Base-by-base conservation (phyloP, 2,329 filamentous ascomycete species). In the Diaporthe amygdali region DNA sequence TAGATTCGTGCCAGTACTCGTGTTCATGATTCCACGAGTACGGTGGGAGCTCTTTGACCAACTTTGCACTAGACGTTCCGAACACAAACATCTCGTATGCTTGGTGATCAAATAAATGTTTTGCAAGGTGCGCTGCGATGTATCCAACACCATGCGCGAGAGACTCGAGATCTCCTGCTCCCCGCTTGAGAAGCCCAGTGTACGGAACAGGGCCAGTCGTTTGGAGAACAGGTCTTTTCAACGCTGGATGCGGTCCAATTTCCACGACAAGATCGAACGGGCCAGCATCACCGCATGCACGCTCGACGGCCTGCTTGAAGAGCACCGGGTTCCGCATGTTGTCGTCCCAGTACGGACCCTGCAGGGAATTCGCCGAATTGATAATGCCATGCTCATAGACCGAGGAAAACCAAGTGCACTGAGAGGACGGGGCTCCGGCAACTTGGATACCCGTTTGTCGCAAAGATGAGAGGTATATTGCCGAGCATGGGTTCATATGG, bases 141-240 rank as follows among this genome's bases (percentile, higher is more conserved):
- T 32, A 73, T 14, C 75, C 74, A 9, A 75, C 69, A 3, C 27
- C 73, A 14, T 72, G 47, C n/a, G 72, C 51, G 27, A 76, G 68
- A 0, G 70, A 63, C 20, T 73, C 72, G 1, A 78, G 34, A 7
- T 75, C 75, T n/a, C 73, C 56, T 2, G 52, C 37, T 0, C 74
- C 74, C 5, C 79, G 73, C 1, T 44, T 25, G 1, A 78, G 59
- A 1, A 75, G 47, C 2, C 77, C 77, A 1, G 72, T 66, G 20
- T 79, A 80, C 0, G 79, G 74, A 0, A 77, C 0, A 17, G 5
- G 25, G 22, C 30, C 68, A 70, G 47, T 2, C 69, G 68, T 82
- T 55, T 84, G 78, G 3, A 75, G 76, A 0, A 79, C 71, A 0
- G 84, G 84, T 0, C 80, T 81, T 63, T 81, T 81, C 0, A 86